Conservation (phyloP, 257 asterid species). For the Solanum ossicruentum region DNA sequence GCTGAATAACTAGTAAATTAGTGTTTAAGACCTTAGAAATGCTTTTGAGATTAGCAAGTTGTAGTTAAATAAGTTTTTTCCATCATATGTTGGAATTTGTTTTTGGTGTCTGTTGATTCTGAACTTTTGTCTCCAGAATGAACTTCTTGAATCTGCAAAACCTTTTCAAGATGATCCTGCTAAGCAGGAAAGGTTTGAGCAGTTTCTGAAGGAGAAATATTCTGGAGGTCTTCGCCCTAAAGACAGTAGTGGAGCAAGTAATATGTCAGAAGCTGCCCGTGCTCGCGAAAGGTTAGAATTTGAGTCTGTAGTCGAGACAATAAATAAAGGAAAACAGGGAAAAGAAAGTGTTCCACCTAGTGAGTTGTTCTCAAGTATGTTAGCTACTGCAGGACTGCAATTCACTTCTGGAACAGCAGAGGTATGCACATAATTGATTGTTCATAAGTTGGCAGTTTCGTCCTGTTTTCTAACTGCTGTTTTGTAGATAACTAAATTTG, state of each 20-base stretch:
- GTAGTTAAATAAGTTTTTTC: background rate
- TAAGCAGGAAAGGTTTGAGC: slow-evolving; percentile 87
- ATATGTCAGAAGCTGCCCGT: slow-evolving; percentile 92
- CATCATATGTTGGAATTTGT: background rate
- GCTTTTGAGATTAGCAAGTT: background rate
- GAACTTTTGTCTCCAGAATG: slow-evolving; percentile 30
- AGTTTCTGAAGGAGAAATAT: slow-evolving; percentile 90
- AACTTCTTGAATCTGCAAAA: slow-evolving; percentile 34
- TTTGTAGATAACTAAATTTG: slow-evolving; percentile 37
- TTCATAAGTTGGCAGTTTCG: background rate
- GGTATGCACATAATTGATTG: slow-evolving; percentile 26
- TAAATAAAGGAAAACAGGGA: slow-evolving; percentile 41
- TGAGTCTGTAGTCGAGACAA: slow-evolving; percentile 66
- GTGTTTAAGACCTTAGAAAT: background rate
- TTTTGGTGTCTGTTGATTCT: slow-evolving; percentile 1
- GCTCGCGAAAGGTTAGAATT: slow-evolving; percentile 96
- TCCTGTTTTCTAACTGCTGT: background rate
- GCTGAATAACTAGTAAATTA: background rate
- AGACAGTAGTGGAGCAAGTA: slow-evolving; percentile 76
- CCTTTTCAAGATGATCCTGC: slow-evolving; percentile 68
- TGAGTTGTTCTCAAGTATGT: slow-evolving; percentile 37
- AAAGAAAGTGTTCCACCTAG: slow-evolving; percentile 31
- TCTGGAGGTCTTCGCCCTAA: slow-evolving; percentile 86
- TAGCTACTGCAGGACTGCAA: slow-evolving; percentile 49
- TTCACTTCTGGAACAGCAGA: slow-evolving; percentile 60